Evolutionary conservation across 192 early-diverging fungal genomes (phyloP), one percentile per base, ranked within the genome.

Genomic region (Chytriomyces sp.): DNA sequence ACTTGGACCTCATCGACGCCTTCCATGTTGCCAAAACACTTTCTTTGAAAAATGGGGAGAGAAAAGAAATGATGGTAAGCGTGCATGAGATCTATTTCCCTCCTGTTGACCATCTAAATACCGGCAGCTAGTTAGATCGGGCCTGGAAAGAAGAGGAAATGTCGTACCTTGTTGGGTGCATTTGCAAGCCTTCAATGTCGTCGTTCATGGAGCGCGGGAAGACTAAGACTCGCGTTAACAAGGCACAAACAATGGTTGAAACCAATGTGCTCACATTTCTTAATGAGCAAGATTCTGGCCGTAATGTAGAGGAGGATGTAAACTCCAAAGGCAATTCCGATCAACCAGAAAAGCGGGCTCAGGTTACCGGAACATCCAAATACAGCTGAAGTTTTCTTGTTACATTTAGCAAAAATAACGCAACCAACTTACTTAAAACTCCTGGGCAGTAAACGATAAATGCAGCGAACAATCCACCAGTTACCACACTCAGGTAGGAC

Each of bases 371-470:
- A 86, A 19, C 87, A 92, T 5, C 26, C n/a, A 39, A 70, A 86
- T 81, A 77, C 93, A 91, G 28, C 90, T 70, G 4, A n/a, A 56
- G 30, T 31, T 12, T 32, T 19, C 28, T 31, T 70, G 14, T 36
- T 12, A 33, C 10, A 64, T n/a, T 59, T 12, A 74, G 25, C 1
- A 72, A 78, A 34, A 39, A 1, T 31, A 53, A 52, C 28, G 3
- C 17, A 38, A 22, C 53, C n/a, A 80, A 81, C 55, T 70, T 75
- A 78, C 80, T 69, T 57, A 91, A 89, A 34, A 98, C 75, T 39
- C 90, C 88, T 44, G 93, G 93, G 19, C 89, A 81, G 82, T 96
- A 98, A 25, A 94, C 91, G 71, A 96, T 87, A 34, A 91, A 76
- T 63, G 82, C 79, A 22, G 85, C 91, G 41, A 98, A 82, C 12